These are phyloP conservation scores for Xylariaceae sp. DNA, from an alignment of 2,329 filamentous ascomycete genomes.

Conservation along the genomic window DNA sequence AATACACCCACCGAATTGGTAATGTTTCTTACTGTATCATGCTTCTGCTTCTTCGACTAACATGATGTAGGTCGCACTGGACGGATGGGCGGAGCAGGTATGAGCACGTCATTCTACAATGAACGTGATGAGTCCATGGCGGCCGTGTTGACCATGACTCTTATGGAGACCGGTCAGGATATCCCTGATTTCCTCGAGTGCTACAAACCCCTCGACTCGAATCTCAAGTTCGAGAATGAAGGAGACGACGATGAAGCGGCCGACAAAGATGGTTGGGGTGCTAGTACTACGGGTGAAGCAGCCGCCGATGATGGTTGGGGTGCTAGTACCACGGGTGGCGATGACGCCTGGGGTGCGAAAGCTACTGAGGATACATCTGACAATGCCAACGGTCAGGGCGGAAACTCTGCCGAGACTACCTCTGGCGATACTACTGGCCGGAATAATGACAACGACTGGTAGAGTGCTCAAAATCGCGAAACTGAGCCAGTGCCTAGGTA, in stretches of 20 bases:
- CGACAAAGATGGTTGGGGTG: conserved; percentile 6
- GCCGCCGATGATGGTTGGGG: conserved; percentile 1
- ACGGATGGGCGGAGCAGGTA: conserved; percentile 80
- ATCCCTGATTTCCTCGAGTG: conserved; percentile 76
- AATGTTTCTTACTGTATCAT: conserved; percentile 33
- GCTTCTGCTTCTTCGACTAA: conserved; percentile 12
- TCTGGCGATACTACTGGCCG: not conserved
- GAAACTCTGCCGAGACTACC: not conserved
- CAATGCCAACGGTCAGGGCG: not conserved
- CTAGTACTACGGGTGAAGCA: conserved; percentile 11
- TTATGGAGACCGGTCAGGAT: conserved; percentile 72
- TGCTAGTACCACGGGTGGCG: no score
- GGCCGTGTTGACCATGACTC: conserved; percentile 68
- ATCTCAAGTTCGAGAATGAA: conserved; percentile 52
- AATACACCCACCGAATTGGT: conserved; percentile 94
- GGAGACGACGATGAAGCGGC: conserved; percentile 41
- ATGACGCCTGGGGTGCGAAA: not conserved
- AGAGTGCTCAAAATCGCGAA: no score
- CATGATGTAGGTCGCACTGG: conserved; percentile 69
- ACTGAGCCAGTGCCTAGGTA: no score
- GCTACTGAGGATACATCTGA: not conserved
- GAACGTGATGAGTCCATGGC: conserved; percentile 70
- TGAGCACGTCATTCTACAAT: conserved; percentile 86
- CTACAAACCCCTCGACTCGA: conserved; percentile 54
- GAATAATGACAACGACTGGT: no score